Conservation (phyloP, 495 filamentous ascomycete species). For the Chaetomium fimeti region DNA sequence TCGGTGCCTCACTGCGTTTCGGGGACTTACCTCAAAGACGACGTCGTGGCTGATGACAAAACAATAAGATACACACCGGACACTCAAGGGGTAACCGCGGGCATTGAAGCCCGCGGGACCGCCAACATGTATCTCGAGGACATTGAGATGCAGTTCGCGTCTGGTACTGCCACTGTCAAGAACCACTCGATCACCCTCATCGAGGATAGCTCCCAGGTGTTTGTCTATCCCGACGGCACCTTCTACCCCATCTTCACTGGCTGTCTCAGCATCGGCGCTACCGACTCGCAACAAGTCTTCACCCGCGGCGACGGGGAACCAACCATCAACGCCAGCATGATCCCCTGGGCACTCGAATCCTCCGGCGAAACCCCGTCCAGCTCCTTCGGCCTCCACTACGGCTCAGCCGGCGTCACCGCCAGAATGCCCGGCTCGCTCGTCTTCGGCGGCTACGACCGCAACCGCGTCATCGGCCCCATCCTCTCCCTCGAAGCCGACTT, state of each 20-base stretch:
- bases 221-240: background rate
- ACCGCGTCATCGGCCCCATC: slow-evolving; percentile 3
- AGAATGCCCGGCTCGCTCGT: slow-evolving; percentile 12
- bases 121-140: background rate
- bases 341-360: slow-evolving; percentile 1
- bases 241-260: slow-evolving; percentile 14
- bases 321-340: slow-evolving; percentile 13
- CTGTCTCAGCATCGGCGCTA: slow-evolving; percentile 6
- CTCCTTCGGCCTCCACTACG: slow-evolving; percentile 10
- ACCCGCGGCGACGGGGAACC: background rate
- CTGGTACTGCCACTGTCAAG: background rate
- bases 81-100: background rate
- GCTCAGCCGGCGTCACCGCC: background rate
- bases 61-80: background rate
- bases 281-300: background rate
- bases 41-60: background rate
- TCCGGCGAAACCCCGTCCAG: background rate
- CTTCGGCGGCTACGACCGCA: slow-evolving; percentile 16
- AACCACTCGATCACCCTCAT: slow-evolving; percentile 8
- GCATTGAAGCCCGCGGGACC: background rate
- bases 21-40: slow-evolving; percentile 1
- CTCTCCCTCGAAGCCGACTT: background rate
- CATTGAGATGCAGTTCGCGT: background rate
- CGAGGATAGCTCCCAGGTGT: slow-evolving; percentile 4
- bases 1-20: slow-evolving; percentile 9